phyloP scores from a whole-genome alignment of 106 monocot species.

The Agapanthus africanus region DNA sequence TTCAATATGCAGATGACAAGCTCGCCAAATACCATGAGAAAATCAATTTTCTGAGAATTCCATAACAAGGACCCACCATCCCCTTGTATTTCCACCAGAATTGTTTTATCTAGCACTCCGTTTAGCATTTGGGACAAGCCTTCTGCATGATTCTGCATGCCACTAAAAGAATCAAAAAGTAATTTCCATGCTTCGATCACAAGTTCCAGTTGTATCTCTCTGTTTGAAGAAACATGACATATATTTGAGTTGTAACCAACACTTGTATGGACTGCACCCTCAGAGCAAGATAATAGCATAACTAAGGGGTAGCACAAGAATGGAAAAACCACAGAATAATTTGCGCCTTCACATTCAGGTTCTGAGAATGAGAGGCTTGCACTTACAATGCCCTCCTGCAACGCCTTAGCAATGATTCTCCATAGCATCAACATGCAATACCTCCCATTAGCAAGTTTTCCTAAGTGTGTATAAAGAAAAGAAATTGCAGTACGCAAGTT shows the following conservation, averaged over 20 bases:
- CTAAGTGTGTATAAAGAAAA: slow-evolving; percentile 27
- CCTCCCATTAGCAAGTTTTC: slow-evolving; percentile 1
- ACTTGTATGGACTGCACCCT: neutral
- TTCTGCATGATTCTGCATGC: too few relatives aligned
- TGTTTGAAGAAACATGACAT: slow-evolving; percentile 12
- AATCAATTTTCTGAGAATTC: slow-evolving; percentile 22
- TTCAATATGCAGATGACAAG: slow-evolving; percentile 22
- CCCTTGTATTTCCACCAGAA: slow-evolving; percentile 5
- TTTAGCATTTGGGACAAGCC: too few relatives aligned
- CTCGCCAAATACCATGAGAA: slow-evolving; percentile 30
- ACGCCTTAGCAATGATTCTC: slow-evolving; percentile 19
- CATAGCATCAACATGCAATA: slow-evolving; percentile 21
- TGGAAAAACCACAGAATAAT: slow-evolving; percentile 8
- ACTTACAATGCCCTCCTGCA: slow-evolving; percentile 11
- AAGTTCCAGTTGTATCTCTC: slow-evolving; percentile 15
- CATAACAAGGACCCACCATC: neutral
- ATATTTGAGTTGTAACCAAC: neutral
- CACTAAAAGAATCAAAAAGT: slow-evolving; percentile 20
- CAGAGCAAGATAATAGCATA: slow-evolving; percentile 2
- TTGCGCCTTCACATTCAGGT: slow-evolving; percentile 1
- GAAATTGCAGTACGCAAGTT: slow-evolving; percentile 23
- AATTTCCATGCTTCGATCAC: slow-evolving; percentile 25
- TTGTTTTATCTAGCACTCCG: too few relatives aligned
- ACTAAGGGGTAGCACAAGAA: slow-evolving; percentile 34
- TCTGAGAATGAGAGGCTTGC: neutral